Evolutionary conservation across 106 monocot genomes (phyloP), one percentile per base, ranked within the genome.

Genomic region (Apostasia ramifera): DNA sequence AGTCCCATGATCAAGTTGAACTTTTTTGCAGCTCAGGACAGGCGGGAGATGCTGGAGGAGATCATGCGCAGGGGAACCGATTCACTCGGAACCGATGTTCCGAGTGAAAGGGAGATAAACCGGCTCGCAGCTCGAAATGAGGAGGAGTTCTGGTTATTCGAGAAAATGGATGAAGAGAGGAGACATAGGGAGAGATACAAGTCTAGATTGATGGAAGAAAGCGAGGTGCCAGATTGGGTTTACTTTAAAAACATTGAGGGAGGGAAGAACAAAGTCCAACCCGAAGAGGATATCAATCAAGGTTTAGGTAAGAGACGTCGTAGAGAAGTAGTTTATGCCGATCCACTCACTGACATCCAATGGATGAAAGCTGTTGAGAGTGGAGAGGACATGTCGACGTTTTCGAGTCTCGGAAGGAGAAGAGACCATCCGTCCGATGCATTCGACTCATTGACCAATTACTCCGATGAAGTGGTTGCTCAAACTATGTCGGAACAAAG

Each of bases 111-210:
- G 67, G 95, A 97, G 72, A 97, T 92, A 81, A 97, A 97, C 60
- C 86, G 95, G 38, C 84, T 97, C 53, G 89, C 95, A 15, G 92
- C 92, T 13, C 78, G 95, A 26, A 77, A 55, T 46, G 95, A 97
- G 12, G 82, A 97, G 47, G 95, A 97, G 66, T 95, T 84, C 66
- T 89, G 95, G 91, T 61, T 95, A 56, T 95, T 95, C 71, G 91
- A 91, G 64, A 86, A 92, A 70, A 95, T 95, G 95, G 92, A 95
- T 71, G 95, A 95, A 75, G 95, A 92, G 45, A 81, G 95, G 51
- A 72, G 92, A 37, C 81, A 81, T 55, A 86, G 84, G 69, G 95
- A 95, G 57, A 82, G 82, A 63, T 94, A 90, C 74, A 76, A 81
- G 53, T 81, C 89, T 39, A 81, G 95, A 72, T 74, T 97, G 52